These are phyloP conservation scores for Blastobotrys chiropterorum DNA, from an alignment of 805 yeast species.

Conservation along the genomic window DNA sequence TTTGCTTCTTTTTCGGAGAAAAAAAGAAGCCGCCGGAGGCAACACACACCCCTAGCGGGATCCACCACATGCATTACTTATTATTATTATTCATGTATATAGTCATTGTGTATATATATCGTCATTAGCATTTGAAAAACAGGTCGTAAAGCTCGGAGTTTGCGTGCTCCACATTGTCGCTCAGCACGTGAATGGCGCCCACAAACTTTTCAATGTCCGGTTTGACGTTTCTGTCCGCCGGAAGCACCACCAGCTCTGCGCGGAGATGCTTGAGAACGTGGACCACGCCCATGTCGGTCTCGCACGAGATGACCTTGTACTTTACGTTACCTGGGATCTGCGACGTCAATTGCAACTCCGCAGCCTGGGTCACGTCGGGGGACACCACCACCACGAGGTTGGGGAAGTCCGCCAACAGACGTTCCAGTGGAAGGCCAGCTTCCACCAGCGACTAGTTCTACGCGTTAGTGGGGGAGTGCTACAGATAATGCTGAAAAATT, in stretches of 20 bases:
- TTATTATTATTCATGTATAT: neutral
- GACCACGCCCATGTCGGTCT: constrained; percentile 44
- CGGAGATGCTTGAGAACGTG: constrained; percentile 50
- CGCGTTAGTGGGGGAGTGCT: constrained; percentile 8
- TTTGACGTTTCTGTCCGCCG: constrained; percentile 15
- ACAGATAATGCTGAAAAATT: constrained; percentile 11
- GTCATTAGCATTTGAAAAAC: constrained; percentile 10
- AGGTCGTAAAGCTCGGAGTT: constrained; percentile 13
- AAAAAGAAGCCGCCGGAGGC: no score
- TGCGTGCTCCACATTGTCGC: constrained; percentile 12
- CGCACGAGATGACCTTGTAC: constrained; percentile 40
- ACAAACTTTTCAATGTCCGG: constrained; percentile 14
- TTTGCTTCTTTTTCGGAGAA: no score
- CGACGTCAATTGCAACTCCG: constrained; percentile 13
- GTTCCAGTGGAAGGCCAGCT: constrained; percentile 15
- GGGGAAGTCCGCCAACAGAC: constrained; percentile 17
- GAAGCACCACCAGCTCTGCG: constrained; percentile 29
- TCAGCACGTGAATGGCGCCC: constrained; percentile 13
- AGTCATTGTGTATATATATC: neutral
- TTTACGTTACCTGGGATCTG: constrained; percentile 21
- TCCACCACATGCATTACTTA: neutral
- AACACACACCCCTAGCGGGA: no score
- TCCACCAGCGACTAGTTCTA: constrained; percentile 14
- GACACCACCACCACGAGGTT: constrained; percentile 32
- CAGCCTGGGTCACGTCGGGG: constrained; percentile 24